A percentile compares a stretch with the other conserved stretches of the same genome.
Conservation (phyloP, 257 asterid genomes). For the Prunella vulgaris region DNA sequence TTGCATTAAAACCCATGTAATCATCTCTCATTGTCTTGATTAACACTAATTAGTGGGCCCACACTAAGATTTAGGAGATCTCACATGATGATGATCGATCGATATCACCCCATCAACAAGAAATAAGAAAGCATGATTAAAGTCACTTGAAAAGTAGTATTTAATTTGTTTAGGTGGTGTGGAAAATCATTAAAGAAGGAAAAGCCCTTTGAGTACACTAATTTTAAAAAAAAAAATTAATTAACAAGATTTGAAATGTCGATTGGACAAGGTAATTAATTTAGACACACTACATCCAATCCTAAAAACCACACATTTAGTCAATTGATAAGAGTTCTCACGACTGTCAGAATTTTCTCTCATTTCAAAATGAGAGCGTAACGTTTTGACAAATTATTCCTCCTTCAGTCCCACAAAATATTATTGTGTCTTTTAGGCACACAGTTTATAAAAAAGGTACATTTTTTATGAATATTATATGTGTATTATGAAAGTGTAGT, state of each 20-base stretch:
- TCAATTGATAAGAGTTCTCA: too few relatives aligned
- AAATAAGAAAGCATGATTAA: conserved; percentile 39
- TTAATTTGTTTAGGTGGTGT: conserved; percentile 44
- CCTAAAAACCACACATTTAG: not conserved
- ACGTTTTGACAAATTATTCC: too few relatives aligned
- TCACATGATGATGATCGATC: conserved; percentile 53
- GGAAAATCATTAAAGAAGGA: conserved; percentile 46
- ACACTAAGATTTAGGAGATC: conserved; percentile 62
- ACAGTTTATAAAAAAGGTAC: too few relatives aligned
- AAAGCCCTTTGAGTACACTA: conserved; percentile 20
- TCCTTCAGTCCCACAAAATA: too few relatives aligned
- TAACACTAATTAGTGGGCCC: conserved; percentile 61
- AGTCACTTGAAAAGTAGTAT: conserved; percentile 36
- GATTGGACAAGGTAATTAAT: conserved; percentile 32
- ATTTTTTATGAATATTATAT: too few relatives aligned
- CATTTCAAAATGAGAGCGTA: too few relatives aligned
- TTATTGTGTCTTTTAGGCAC: too few relatives aligned
- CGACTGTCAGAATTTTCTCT: too few relatives aligned
- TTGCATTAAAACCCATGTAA: conserved; percentile 29
- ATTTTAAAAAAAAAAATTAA: too few relatives aligned
- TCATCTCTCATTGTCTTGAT: conserved; percentile 40
- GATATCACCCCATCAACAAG: conserved; percentile 59
- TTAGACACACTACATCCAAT: conserved; percentile 6
- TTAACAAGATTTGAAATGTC: conserved; percentile 33
- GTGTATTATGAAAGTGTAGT: too few relatives aligned